These are phyloP conservation scores for Coriolopsis trogii DNA, from an alignment of 1,284 basidiomycete species.

Conservation along the genomic window DNA sequence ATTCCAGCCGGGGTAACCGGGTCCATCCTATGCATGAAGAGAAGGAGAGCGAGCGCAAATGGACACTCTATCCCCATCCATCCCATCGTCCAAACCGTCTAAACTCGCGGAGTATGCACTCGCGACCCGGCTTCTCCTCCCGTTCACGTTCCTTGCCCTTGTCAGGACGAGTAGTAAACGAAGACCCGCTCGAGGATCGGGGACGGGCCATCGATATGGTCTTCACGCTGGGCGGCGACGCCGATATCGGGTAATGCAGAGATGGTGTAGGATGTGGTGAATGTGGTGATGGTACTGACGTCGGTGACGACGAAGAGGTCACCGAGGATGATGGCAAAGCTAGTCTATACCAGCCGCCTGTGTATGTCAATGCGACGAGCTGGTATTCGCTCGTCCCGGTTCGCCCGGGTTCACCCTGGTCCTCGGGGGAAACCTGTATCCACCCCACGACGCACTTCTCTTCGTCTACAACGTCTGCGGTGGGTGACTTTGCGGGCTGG, in stretches of 20 bases:
- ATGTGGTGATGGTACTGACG: conserved; percentile 27
- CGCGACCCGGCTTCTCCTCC: conserved; percentile 60
- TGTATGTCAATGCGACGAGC: conserved; percentile 83
- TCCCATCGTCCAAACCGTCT: conserved; percentile 83
- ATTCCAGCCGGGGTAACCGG: background rate
- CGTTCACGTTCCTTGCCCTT: conserved; percentile 67
- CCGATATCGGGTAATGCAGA: conserved; percentile 29
- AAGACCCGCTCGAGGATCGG: conserved; percentile 57
- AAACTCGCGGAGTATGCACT: conserved; percentile 75
- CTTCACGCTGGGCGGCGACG: conserved; percentile 46
- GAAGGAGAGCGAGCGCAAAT: background rate
- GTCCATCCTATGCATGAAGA: conserved; percentile 6
- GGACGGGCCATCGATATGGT: conserved; percentile 41
- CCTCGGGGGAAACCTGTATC: conserved; percentile 62
- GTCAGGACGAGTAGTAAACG: conserved; percentile 48
- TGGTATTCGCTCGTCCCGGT: conserved; percentile 59
- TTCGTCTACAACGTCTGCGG: conserved; percentile 72
- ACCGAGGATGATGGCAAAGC: conserved; percentile 59
- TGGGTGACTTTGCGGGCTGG: conserved; percentile 54
- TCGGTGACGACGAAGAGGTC: conserved; percentile 35
- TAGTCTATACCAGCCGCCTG: conserved; percentile 92
- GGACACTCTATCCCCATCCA: conserved; percentile 66
- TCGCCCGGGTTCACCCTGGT: conserved; percentile 34
- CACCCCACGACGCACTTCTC: conserved; percentile 87
- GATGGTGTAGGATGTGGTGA: conserved; percentile 22